A percentile compares a stretch with the other conserved stretches of the same genome.
phyloP scores from a whole-genome alignment of 2,329 filamentous ascomycete genomes.

The Fusarium pseudograminearum region DNA sequence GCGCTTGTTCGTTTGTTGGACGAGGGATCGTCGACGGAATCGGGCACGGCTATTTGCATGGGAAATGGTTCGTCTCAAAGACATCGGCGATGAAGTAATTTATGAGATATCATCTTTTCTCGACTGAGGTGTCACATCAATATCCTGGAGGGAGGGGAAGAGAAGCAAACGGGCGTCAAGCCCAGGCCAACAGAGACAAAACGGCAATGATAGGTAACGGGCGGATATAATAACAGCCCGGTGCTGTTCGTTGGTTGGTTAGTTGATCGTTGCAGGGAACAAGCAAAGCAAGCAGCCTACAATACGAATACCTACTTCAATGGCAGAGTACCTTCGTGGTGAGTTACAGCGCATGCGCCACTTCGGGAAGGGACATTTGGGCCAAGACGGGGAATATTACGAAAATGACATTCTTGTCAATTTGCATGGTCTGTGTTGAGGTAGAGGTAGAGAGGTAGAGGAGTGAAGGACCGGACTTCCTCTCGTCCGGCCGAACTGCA shows the following conservation, averaged over 20 bases:
- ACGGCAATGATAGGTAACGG: not conserved
- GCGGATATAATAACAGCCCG: not conserved
- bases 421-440: not conserved
- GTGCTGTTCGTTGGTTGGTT: not conserved
- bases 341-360: slow-evolving; percentile 27
- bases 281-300: not conserved
- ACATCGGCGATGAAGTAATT: slow-evolving; percentile 15
- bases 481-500: slow-evolving; percentile 7
- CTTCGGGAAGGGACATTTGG: slow-evolving; percentile 4
- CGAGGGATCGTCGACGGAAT: not conserved
- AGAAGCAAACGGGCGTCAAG: slow-evolving; percentile 18
- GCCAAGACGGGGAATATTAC: slow-evolving; percentile 19
- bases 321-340: not conserved
- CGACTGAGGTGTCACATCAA: slow-evolving; percentile 17
- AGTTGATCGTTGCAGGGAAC: not conserved
- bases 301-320: not conserved
- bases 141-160: slow-evolving; percentile 13
- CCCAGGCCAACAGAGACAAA: slow-evolving; percentile 6
- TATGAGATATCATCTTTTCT: slow-evolving; percentile 37
- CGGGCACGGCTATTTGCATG: not conserved
- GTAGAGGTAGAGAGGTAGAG: not conserved
- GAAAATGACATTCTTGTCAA: slow-evolving; percentile 8
- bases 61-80: not conserved
- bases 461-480: not conserved
- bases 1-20: not conserved